A percentile compares a stretch with the other conserved stretches of the same genome.
Evolutionary conservation across 2,329 filamentous ascomycete species (phyloP).

Genomic region (Alternaria gaisen): DNA sequence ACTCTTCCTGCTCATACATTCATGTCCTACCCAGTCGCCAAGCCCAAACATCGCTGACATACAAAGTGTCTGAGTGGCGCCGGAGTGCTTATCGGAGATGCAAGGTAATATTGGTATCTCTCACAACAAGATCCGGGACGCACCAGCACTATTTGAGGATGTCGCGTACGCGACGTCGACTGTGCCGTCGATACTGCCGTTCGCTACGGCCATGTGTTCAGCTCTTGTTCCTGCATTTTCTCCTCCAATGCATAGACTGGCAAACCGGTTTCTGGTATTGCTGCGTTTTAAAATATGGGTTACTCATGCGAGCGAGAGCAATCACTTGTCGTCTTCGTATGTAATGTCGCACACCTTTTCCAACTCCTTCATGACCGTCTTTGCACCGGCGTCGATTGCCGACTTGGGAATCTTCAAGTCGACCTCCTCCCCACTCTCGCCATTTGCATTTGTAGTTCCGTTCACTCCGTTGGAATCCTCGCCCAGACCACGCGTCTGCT

Average conservation of each 20-base stretch:
- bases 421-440: slow-evolving; percentile 49
- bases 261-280: background rate
- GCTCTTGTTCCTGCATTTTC: background rate
- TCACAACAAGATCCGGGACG: background rate
- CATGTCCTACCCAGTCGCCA: background rate
- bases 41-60: background rate
- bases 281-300: background rate
- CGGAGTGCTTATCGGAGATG: background rate
- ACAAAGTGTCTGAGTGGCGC: background rate
- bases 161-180: background rate
- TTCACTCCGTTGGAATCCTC: slow-evolving; percentile 37
- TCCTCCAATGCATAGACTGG: background rate
- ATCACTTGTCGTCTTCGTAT: slow-evolving; percentile 28
- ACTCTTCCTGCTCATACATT: background rate
- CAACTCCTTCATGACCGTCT: slow-evolving; percentile 61
- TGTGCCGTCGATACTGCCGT: background rate
- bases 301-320: background rate
- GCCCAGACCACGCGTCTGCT: slow-evolving; percentile 29
- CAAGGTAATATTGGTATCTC: background rate
- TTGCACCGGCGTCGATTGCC: slow-evolving; percentile 61
- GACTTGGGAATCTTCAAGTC: slow-evolving; percentile 58
- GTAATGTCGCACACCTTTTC: slow-evolving; percentile 58
- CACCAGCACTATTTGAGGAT: background rate
- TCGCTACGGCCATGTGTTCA: background rate
- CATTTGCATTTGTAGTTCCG: slow-evolving; percentile 24